Conservation (phyloP, 1,284 basidiomycete genomes). For the Mycocalia duriaeana region DNA sequence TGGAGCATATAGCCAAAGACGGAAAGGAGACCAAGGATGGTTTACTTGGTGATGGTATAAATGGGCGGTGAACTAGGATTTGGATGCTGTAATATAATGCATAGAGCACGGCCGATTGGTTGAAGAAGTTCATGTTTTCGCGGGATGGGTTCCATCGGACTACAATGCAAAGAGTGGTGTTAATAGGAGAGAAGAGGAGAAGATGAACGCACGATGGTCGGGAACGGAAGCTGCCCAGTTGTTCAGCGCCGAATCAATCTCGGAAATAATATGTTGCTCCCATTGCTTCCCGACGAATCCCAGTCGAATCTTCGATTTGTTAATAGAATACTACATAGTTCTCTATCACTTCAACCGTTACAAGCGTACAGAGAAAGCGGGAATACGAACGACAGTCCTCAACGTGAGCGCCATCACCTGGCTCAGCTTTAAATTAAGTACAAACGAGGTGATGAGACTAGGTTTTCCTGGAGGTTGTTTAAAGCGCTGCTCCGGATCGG, state of each 20-base stretch:
- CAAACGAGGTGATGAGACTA: slow-evolving; percentile 50
- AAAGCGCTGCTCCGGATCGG: slow-evolving; percentile 46
- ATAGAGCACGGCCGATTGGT: slow-evolving; percentile 68
- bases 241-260: slow-evolving; percentile 73
- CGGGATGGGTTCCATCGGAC: slow-evolving; percentile 74
- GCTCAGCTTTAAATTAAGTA: slow-evolving; percentile 52
- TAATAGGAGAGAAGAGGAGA: not conserved
- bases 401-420: slow-evolving; percentile 65
- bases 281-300: slow-evolving; percentile 57
- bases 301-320: slow-evolving; percentile 56
- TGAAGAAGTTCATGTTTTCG: slow-evolving; percentile 54
- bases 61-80: slow-evolving; percentile 78
- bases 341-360: not conserved
- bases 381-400: slow-evolving; percentile 54
- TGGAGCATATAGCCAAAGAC: slow-evolving; percentile 79
- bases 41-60: slow-evolving; percentile 66
- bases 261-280: slow-evolving; percentile 69
- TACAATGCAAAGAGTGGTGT: slow-evolving; percentile 17
- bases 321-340: slow-evolving; percentile 60
- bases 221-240: slow-evolving; percentile 75
- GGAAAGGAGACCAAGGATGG: slow-evolving; percentile 58
- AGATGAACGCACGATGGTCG: slow-evolving; percentile 44
- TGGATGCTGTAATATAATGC: slow-evolving; percentile 67
- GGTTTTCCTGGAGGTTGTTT: slow-evolving; percentile 56
- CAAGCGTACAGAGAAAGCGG: not conserved